These are phyloP conservation scores for Trichoderma brevicompactum DNA, from an alignment of 2,329 filamentous ascomycete species.

Conservation along the genomic window DNA sequence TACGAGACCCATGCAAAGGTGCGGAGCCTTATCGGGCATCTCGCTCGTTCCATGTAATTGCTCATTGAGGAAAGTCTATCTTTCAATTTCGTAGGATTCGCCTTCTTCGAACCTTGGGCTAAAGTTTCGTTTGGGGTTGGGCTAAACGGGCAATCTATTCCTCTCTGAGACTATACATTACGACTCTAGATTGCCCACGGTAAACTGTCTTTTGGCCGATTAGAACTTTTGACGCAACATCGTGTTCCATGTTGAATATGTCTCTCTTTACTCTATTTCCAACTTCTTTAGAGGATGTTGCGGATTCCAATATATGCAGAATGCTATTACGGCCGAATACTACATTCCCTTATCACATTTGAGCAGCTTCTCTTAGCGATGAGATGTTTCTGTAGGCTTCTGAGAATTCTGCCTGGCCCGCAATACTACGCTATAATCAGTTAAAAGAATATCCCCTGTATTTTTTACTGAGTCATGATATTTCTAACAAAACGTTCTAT, in stretches of 20 bases:
- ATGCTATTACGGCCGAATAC: not conserved
- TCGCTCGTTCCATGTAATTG: not conserved
- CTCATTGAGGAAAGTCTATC: constrained; percentile 1
- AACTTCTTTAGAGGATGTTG: too few species aligned
- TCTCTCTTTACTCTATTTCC: not conserved
- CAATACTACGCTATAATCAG: not conserved
- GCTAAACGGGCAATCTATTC: not conserved
- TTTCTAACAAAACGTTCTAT: not conserved
- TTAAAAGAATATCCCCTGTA: too few species aligned
- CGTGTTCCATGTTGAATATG: not conserved
- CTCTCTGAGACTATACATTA: not conserved
- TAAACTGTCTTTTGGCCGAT: not conserved
- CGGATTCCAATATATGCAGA: not conserved
- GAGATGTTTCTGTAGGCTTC: not conserved
- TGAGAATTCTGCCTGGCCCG: not conserved
- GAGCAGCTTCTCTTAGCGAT: not conserved
- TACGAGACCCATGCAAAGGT: constrained; percentile 1
- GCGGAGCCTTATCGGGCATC: constrained; percentile 1
- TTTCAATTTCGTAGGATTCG: not conserved
- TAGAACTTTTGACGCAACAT: not conserved
- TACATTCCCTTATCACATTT: not conserved
- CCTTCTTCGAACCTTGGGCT: not conserved
- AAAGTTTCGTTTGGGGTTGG: not conserved
- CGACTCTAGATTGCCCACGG: not conserved
- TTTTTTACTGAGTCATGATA: not conserved